phyloP scores from a whole-genome alignment of 208 protist species.

The Spongospora subterranea region DNA sequence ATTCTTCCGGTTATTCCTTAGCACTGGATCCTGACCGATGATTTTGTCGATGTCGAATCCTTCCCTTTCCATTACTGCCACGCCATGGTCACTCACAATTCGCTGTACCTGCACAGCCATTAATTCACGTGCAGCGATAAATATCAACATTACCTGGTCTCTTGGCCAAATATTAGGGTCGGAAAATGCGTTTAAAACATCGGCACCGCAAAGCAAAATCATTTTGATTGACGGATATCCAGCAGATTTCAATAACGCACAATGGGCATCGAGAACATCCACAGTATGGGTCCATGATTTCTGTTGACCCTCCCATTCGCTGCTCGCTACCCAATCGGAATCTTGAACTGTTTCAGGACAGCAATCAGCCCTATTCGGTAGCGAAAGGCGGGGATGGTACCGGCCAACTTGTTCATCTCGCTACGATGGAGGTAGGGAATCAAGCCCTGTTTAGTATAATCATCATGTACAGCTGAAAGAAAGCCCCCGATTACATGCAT shows the following conservation, averaged over 20 bases:
- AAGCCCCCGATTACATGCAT: conserved; percentile 36
- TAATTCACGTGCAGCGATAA: not conserved
- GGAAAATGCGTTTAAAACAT: conserved; percentile 16
- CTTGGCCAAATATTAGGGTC: conserved; percentile 24
- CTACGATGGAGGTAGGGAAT: not conserved
- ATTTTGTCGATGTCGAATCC: not conserved
- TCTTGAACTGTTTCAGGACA: not conserved
- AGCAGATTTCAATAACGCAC: not conserved
- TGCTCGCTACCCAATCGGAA: not conserved
- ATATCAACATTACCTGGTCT: conserved; percentile 54
- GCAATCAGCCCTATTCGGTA: not conserved
- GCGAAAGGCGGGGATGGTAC: conserved; percentile 1
- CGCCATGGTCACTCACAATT: not conserved
- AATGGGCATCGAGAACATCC: not conserved
- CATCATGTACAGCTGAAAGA: conserved; percentile 47
- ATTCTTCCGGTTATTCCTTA: not conserved
- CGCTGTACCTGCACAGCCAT: not conserved
- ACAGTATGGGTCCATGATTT: not conserved
- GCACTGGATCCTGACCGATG: not conserved
- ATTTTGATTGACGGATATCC: not conserved
- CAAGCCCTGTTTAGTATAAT: conserved; percentile 2
- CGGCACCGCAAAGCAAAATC: conserved; percentile 5
- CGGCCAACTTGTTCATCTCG: not conserved
- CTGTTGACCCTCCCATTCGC: conserved; percentile 19
- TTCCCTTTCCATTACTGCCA: conserved; percentile 22